Base-by-base conservation (phyloP, 116 monocot species). In the Posidonia oceanica region DNA sequence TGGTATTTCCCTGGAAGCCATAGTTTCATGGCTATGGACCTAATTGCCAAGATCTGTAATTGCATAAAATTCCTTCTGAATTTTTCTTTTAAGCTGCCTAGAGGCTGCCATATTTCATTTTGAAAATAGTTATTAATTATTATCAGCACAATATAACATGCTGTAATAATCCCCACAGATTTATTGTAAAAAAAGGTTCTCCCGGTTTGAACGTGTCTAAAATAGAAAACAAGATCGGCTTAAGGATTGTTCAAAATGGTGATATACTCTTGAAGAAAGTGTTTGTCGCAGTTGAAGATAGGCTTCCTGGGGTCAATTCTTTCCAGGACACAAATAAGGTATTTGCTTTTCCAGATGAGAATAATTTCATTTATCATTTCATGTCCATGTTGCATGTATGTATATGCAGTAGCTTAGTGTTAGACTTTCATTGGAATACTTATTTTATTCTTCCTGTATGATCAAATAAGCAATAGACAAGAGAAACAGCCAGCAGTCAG, bases 191-290 rank as follows among this genome's bases (percentile, higher is more conserved):
- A 79, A 98, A 98, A 77, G 98, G 88, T 44, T 66, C 84, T 20
- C 82, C 90, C 76, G 93, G 98, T 36, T 73, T 98, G 72, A 84
- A 64, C 61, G 84, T 76, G 57, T 75, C 98, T 53, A 98, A 98
- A 81, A 93, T 98, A 59, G 93, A 98, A 61, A 98, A 98, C 68
- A 98, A 98, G 77, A 93, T 98, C 80, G 98, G 90, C 58, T 77
- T 98, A 18, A 85, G 98, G 73, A 98, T 92, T 66, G 93, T 98
- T 65, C 98, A 98, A 76, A 98, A 98, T 84, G 98, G 90, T 55
- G 93, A 98, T 67, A 88, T 98, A 80, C 68, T 98, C 54, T 73
- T 98, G 53, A 84, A 90, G 54, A 86, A 88, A 74, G 93, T 98
- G 3, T 98, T 98, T 76, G 84, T 98, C 60, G 93, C 93, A 61